Evolutionary conservation across 305 asterid species (phyloP).

Genomic region (Solanum hybrid): DNA sequence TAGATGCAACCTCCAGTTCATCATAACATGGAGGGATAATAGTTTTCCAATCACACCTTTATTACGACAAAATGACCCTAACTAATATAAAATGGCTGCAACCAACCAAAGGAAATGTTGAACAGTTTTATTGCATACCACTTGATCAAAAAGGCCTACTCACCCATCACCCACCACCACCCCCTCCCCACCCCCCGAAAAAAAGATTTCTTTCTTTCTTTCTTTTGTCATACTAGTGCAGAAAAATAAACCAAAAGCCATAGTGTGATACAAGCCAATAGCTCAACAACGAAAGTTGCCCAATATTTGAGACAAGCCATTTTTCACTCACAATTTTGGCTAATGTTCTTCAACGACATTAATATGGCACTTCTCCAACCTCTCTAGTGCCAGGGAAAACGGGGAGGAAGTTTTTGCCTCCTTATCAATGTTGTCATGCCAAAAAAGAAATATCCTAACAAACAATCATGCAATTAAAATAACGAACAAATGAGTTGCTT

Average conservation of each 20-base stretch:
- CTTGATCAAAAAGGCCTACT: not conserved
- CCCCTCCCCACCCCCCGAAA: not conserved
- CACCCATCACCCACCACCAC: not conserved
- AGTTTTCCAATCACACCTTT: not conserved
- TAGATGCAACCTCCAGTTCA: constrained; percentile 2
- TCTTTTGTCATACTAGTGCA: not conserved
- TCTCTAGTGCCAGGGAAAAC: not conserved
- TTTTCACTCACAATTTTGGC: not conserved
- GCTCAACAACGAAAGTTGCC: not conserved
- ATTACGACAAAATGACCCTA: not conserved
- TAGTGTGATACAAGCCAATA: not conserved
- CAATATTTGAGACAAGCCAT: not conserved
- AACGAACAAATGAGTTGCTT: not conserved
- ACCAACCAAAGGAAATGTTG: not conserved
- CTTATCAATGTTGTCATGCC: not conserved
- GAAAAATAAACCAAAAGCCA: not conserved
- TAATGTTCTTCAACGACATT: not conserved
- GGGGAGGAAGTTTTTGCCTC: not conserved
- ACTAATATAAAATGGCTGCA: not conserved
- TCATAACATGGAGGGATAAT: not conserved
- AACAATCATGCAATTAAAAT: not conserved
- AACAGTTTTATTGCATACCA: not conserved
- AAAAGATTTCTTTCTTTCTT: not conserved
- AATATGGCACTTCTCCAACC: not conserved
- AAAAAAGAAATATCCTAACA: not conserved